phyloP scores from a whole-genome alignment of 2,329 filamentous ascomycete species.

The Colletotrichum caudatum region DNA sequence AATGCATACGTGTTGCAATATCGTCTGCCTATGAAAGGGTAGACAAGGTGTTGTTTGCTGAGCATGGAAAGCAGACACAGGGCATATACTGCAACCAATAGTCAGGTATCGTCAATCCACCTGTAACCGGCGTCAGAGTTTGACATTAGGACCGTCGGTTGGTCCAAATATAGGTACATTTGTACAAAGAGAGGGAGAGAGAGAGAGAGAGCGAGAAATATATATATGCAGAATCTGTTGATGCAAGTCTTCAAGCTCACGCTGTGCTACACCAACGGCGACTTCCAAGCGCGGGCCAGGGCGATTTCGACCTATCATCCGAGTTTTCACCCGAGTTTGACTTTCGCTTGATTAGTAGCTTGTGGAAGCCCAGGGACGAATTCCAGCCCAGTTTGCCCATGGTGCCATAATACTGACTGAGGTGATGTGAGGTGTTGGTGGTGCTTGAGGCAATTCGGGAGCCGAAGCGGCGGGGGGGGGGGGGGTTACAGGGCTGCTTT shows the following conservation, averaged over 20 bases:
- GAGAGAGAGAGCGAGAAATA: too few species aligned
- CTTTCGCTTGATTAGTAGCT: not conserved
- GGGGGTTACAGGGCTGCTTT: slow-evolving; percentile 24
- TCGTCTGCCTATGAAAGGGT: not conserved
- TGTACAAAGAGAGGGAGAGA: not conserved
- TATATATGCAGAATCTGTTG: too few species aligned
- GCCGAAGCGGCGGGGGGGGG: not conserved
- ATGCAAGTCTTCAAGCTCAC: not conserved
- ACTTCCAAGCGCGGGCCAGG: not conserved
- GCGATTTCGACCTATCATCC: not conserved
- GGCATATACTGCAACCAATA: not conserved
- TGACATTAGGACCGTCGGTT: not conserved
- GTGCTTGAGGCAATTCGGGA: slow-evolving; percentile 11
- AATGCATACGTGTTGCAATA: not conserved
- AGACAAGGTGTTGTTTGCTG: not conserved
- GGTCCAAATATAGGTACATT: not conserved
- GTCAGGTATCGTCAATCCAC: too few species aligned
- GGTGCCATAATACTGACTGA: not conserved
- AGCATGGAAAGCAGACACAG: not conserved
- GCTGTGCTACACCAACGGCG: not conserved
- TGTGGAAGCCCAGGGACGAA: not conserved
- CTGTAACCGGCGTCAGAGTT: too few species aligned
- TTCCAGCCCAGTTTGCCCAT: not conserved
- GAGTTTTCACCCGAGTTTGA: not conserved
- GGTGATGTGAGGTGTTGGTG: not conserved